phyloP scores from a whole-genome alignment of 2,329 filamentous ascomycete species.

The Diaporthe ampelina region DNA sequence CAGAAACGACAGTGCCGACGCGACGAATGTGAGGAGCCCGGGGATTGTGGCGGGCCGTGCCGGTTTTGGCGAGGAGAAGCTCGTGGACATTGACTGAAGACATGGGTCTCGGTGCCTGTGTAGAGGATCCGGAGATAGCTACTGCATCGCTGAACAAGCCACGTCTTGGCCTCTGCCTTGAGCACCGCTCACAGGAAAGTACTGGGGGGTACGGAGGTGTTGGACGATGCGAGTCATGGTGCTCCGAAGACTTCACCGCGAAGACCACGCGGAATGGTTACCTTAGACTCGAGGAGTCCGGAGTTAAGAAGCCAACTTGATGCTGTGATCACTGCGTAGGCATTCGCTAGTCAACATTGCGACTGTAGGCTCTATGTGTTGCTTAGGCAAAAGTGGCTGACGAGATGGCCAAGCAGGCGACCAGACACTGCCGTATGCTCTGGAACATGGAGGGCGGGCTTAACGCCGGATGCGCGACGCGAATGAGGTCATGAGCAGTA shows the following conservation, averaged over 20 bases:
- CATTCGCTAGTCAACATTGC: background rate
- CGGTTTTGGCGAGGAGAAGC: background rate
- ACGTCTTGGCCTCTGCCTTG: background rate
- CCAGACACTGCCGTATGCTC: background rate
- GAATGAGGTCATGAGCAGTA: conserved; percentile 25
- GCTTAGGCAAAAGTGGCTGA: background rate
- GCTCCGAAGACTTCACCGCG: background rate
- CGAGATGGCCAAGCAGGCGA: background rate
- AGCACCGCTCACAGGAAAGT: background rate
- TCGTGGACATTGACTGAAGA: conserved; percentile 31
- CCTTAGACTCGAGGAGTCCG: background rate
- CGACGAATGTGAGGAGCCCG: background rate
- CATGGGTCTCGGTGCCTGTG: background rate
- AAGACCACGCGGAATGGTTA: conserved; percentile 9
- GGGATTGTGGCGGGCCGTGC: background rate
- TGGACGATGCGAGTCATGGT: conserved; percentile 2
- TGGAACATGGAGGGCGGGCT: background rate
- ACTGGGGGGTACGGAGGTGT: background rate
- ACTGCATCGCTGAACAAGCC: background rate
- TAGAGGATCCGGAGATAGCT: background rate
- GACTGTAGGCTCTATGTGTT: background rate
- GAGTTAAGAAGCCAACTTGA: background rate
- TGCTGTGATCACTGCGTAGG: background rate
- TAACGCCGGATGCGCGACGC: conserved; percentile 21
- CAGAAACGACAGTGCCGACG: background rate